Base-by-base conservation (phyloP, 352 stramenopile genomes). In the Pythium aquatile region DNA sequence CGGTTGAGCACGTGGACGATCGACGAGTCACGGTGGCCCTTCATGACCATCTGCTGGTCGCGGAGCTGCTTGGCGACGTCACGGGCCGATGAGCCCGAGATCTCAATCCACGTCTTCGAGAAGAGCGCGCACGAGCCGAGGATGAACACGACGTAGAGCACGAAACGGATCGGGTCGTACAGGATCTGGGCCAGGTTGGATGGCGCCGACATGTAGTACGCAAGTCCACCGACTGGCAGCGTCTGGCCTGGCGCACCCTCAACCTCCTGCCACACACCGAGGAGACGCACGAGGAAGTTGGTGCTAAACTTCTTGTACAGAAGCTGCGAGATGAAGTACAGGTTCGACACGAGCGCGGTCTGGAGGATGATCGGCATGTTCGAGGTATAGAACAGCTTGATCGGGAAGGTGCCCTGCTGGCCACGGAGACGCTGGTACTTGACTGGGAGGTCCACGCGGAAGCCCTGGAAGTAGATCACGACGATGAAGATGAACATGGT, bases 321-420 rank as follows among this genome's bases (percentile, higher is more conserved):
- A 29, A 99, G 80, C 85, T 99, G 97, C 73, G 92, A 98, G 67
- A 99, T 95, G 83, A 99, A 99, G 90, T 99, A 99, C 51, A 99
- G 77, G 87, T 99, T 99, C 67, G 93, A 98, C 48, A 99, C 96
- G 51, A 99, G 87, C 17, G 97, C 97, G 10, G 97, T 99, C 82
- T 99, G 97, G 46, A 99, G 81, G 66, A 99, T 99, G 79, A 99
- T 99, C 55, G 97, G 97, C 97, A 99, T 99, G 93, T 99, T 99
- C 66, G 95, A 99, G 54, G 97, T 99, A 93, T 99, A 99, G 77
- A 99, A 99, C 5, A 99, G 87, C 89, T 99, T 99, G 92, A 99
- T 99, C 65, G 97, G 97, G 90, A 99, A 99, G 66, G 94, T 99
- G 73, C 96, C 97, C 83, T 99, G 93, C 79, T 99, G 97, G 69